phyloP scores from a whole-genome alignment of 108 stramenopile species.

The Skeletonema grethae region DNA sequence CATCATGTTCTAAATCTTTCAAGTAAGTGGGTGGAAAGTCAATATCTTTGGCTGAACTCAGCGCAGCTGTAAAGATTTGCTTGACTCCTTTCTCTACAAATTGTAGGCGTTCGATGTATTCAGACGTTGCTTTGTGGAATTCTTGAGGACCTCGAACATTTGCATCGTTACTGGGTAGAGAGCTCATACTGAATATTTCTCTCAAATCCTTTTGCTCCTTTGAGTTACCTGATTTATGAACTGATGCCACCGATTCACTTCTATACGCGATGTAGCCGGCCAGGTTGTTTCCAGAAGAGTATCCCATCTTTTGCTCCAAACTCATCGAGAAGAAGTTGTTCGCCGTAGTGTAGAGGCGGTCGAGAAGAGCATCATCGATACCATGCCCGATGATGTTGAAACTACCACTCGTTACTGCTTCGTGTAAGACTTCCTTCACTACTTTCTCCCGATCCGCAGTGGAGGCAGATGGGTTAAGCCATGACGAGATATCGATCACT shows the following conservation, averaged over 20 bases:
- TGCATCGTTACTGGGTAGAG: neutral
- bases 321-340: neutral
- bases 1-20: neutral
- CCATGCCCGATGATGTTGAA: slow-evolving; percentile 1
- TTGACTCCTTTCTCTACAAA: neutral
- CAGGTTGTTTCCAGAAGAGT: neutral
- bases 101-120: neutral
- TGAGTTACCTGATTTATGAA: neutral
- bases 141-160: neutral
- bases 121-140: neutral
- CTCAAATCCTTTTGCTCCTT: neutral
- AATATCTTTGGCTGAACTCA: neutral
- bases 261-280: neutral
- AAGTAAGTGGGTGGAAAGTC: neutral
- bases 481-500: neutral
- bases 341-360: neutral
- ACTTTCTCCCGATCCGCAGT: neutral
- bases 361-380: neutral
- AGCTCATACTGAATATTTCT: neutral
- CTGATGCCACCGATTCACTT: neutral
- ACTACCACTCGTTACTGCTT: neutral
- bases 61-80: neutral
- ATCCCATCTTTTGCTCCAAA: neutral
- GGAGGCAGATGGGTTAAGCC: neutral
- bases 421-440: neutral